Evolutionary conservation across 371 early-diverging fungal species (phyloP).

Genomic region (Rhizopus arrhizus): DNA sequence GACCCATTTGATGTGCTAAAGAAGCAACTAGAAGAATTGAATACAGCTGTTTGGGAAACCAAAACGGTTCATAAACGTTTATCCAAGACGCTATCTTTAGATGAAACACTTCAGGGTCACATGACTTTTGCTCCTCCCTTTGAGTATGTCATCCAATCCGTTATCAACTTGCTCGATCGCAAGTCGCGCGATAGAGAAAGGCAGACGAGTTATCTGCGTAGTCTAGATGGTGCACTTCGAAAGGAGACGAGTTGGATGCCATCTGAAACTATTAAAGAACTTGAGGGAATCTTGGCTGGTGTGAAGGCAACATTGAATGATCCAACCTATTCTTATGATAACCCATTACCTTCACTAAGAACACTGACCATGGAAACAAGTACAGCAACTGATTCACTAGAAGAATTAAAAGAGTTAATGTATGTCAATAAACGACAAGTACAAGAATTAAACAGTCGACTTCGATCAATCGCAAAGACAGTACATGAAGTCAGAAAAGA

Average conservation of each 20-base stretch:
- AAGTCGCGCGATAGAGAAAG: slow-evolving; percentile 53
- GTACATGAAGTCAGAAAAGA: slow-evolving; percentile 58
- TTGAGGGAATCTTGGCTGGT: slow-evolving; percentile 36
- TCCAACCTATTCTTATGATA: slow-evolving; percentile 39
- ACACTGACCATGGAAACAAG: slow-evolving; percentile 45
- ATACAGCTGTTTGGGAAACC: slow-evolving; percentile 54
- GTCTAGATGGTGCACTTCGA: slow-evolving; percentile 39
- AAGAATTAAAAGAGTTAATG: slow-evolving; percentile 57
- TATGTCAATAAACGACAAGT: slow-evolving; percentile 54
- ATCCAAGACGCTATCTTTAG: slow-evolving; percentile 43
- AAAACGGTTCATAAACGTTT: slow-evolving; percentile 53
- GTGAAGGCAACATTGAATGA: slow-evolving; percentile 46
- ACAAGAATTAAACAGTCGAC: slow-evolving; percentile 47
- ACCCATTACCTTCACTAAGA: slow-evolving; percentile 45
- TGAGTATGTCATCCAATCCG: slow-evolving; percentile 50
- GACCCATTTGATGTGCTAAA: slow-evolving; percentile 57
- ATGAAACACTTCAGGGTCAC: slow-evolving; percentile 39
- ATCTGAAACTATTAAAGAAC: slow-evolving; percentile 37
- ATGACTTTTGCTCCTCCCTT: slow-evolving; percentile 48
- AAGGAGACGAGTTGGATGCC: slow-evolving; percentile 47
- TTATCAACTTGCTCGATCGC: slow-evolving; percentile 43
- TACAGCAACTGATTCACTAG: slow-evolving; percentile 48
- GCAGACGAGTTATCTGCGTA: slow-evolving; percentile 45
- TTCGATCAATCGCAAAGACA: slow-evolving; percentile 55
- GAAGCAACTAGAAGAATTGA: slow-evolving; percentile 51